Conservation (phyloP, 768 basidiomycete genomes). For the Boletus sp. region DNA sequence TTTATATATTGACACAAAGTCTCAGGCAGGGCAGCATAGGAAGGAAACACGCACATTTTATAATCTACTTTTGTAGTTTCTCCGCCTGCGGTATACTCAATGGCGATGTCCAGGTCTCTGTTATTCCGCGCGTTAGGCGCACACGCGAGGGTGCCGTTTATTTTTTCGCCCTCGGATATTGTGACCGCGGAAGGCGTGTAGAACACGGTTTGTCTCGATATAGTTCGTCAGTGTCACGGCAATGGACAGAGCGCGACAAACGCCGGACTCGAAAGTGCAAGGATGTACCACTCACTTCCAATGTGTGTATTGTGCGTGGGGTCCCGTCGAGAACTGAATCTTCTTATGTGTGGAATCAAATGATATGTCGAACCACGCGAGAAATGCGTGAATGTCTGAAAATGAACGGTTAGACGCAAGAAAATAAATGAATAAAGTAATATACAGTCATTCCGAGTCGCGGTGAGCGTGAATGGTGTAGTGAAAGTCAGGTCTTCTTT, state of each 20-base stretch:
- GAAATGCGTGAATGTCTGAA: constrained; percentile 92
- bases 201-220: constrained; percentile 88
- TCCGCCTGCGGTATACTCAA: constrained; percentile 59
- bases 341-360: constrained; percentile 97
- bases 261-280: neutral
- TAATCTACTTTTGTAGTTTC: constrained; percentile 51
- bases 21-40: constrained; percentile 9
- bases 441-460: constrained; percentile 90
- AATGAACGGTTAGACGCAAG: constrained; percentile 1
- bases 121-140: constrained; percentile 91
- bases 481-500: constrained; percentile 94
- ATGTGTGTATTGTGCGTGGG: constrained; percentile 94
- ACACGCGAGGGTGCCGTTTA: constrained; percentile 72
- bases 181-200: constrained; percentile 84
- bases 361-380: constrained; percentile 97
- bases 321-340: constrained; percentile 94
- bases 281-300: constrained; percentile 72
- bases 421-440: constrained; percentile 8
- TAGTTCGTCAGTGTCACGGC: neutral
- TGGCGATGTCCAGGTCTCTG: constrained; percentile 89
- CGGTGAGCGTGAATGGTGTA: constrained; percentile 73
- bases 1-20: constrained; percentile 23
- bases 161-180: constrained; percentile 64
- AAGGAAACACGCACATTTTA: constrained; percentile 75
- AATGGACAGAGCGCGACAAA: neutral